Evolutionary conservation across 2,329 filamentous ascomycete species (phyloP), one percentile per base, ranked within the genome.

Genomic region (Phoma herbarum): DNA sequence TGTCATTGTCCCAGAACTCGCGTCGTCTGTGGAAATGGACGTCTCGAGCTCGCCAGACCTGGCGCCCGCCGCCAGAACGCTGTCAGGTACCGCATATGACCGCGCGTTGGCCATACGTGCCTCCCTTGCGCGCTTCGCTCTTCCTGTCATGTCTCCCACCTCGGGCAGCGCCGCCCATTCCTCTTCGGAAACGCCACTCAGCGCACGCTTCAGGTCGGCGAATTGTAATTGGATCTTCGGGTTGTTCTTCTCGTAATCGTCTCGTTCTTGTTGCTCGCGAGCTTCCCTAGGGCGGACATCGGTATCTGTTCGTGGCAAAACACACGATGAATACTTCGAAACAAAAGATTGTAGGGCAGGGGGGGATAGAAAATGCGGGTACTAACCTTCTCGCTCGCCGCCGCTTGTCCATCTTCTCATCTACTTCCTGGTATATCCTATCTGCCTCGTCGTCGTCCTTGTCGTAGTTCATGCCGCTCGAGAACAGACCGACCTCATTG

Each of bases 221-320:
- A 99, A 99, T 77, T 99, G 95, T 68, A 97, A 92, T 74, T 96
- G 92, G 51, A 99, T 97, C 80, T 98, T 99, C 14, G 95, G 95
- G 76, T 99, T 98, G 77, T 97, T 94, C 68, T 90, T 88, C 81
- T 99, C 94, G 84, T 97, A 96, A 73, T 98, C 93, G 75, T 97
- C 92, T 77, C 85, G 88, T 83, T 99, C 94, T 81, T 91, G 86
- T 76, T 90, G 84, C 79, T 99, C 95, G 77, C 95, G 92, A 75
- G 89, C 90, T 90, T 99, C 95, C 87, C 95, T 96, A 85, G 79
- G 77, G 78, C 80, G 83, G 80, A 82, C 83, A 93, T 89, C 89
- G 90, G 86, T 90, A 86, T 89, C 87, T 91, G 87, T 84, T 86
- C 88, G 86, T 83, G 83, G 83, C 85, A 82, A 82, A 80, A 78